Conservation (phyloP, 345 rosid species). For the Lepidium aucheri region DNA sequence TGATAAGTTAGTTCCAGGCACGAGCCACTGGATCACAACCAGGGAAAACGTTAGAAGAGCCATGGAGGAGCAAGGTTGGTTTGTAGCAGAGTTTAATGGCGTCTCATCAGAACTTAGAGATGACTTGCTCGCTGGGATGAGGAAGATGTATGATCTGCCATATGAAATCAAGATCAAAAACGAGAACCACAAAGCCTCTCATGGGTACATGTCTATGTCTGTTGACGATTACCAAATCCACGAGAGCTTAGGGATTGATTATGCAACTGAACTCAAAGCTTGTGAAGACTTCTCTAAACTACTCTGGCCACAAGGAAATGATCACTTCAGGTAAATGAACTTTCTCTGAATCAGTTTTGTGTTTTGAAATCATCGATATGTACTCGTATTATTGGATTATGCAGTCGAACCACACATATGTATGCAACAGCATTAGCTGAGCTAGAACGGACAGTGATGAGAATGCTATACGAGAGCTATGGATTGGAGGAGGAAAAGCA, state of each 20-base stretch:
- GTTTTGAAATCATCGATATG: too few species aligned
- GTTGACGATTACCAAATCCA: constrained; percentile 50
- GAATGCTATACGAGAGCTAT: constrained; percentile 59
- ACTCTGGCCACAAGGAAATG: constrained; percentile 71
- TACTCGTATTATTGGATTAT: not conserved
- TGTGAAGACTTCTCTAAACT: constrained; percentile 40
- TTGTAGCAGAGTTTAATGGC: constrained; percentile 35
- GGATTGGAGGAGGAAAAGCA: constrained; percentile 33
- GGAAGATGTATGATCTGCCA: constrained; percentile 57
- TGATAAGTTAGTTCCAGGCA: constrained; percentile 33
- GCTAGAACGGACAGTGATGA: constrained; percentile 40
- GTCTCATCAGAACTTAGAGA: constrained; percentile 27
- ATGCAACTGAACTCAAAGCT: constrained; percentile 36
- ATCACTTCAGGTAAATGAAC: constrained; percentile 32
- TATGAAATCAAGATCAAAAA: constrained; percentile 48
- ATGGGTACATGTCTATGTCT: constrained; percentile 59
- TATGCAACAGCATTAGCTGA: constrained; percentile 37
- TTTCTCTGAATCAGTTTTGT: too few species aligned
- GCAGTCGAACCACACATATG: constrained; percentile 25
- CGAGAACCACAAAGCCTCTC: constrained; percentile 46
- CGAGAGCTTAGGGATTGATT: constrained; percentile 66
- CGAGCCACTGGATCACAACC: constrained; percentile 33
- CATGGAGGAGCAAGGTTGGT: constrained; percentile 64
- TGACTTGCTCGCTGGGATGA: constrained; percentile 29
- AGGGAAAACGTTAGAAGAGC: constrained; percentile 39